Conservation (phyloP, 2,329 filamentous ascomycete genomes). For the Alternaria solani region DNA sequence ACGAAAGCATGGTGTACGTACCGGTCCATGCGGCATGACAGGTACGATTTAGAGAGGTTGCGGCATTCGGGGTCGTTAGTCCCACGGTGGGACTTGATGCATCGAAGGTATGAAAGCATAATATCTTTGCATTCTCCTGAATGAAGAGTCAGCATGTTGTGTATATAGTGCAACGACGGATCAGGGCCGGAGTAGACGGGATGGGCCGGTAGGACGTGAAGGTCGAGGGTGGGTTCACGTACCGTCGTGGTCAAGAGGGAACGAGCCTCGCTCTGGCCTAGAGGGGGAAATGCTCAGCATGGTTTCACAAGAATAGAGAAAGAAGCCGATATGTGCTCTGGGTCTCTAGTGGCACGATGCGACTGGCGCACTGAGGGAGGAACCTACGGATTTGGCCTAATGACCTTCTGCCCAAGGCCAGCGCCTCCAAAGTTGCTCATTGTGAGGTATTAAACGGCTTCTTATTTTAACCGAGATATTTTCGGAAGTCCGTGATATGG, state of each 20-base stretch:
- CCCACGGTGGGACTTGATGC: slow-evolving; percentile 83
- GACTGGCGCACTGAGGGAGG: slow-evolving; percentile 1
- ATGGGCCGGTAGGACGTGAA: slow-evolving; percentile 56
- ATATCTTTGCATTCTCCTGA: slow-evolving; percentile 90
- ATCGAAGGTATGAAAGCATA: slow-evolving; percentile 85
- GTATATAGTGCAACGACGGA: neutral
- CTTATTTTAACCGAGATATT: accelerated
- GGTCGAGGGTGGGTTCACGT: slow-evolving; percentile 23
- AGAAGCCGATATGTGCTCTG: neutral
- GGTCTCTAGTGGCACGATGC: neutral
- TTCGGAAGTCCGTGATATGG: neutral
- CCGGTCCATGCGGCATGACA: slow-evolving; percentile 94
- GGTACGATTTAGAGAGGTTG: slow-evolving; percentile 83
- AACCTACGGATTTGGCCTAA: slow-evolving; percentile 75
- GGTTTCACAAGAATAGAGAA: accelerated
- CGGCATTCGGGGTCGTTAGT: slow-evolving; percentile 89
- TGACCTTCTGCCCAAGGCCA: slow-evolving; percentile 68
- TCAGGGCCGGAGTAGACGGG: slow-evolving; percentile 1
- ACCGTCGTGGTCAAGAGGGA: slow-evolving; percentile 95
- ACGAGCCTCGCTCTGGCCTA: slow-evolving; percentile 90
- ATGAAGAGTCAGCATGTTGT: slow-evolving; percentile 29
- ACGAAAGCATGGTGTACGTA: slow-evolving; percentile 57
- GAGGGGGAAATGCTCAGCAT: slow-evolving; percentile 16
- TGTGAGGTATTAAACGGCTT: neutral
- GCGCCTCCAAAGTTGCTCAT: slow-evolving; percentile 76